Base-by-base conservation (phyloP, 2,329 filamentous ascomycete species). In the Hirsutella thompsonii region DNA sequence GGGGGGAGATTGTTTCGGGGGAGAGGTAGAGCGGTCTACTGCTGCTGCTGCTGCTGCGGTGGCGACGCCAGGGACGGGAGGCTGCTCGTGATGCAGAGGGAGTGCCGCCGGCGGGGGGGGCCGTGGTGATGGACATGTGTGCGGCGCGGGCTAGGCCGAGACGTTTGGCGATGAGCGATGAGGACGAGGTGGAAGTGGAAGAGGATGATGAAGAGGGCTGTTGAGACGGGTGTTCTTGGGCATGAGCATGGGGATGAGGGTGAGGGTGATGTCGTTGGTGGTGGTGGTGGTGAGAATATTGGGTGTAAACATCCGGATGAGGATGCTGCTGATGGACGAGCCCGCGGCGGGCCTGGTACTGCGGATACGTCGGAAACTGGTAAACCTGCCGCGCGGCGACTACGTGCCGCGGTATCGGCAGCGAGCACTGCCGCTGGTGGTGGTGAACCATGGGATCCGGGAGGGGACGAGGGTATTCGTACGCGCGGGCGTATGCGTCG, bases 121-220 rank as follows among this genome's bases (percentile, higher is more conserved):
- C 32, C 8, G 51, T 52, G 4, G 57, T 52, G n/a, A 62, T 53
- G 35, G 62, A 51, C 47, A 77, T 63, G 37, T 63, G 59, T 2
- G 66, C 66, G 0, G 70, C 72, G 42, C 64, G 66, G 39, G 69
- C 65, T 20, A 56, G 59, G 6, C 72, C 71, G 18, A 74, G 53
- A 4, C 72, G 63, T 51, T 76, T 76, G 19, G 69, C 65, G 8
- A 75, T 63, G 23, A 76, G 63, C 4, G 68, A 38, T 8, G 32
- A 63, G 35, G 44, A 51, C 3, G 46, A 47, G 47, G 19, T 23
- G 21, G 20, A 26, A 20, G 5, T 11, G 35, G 41, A 10, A 39
- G 29, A 21, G n/a, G 5, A 14, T 16, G 30, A 8, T 14, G 19
- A 32, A 28, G 29, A 28, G 19, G 33, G 41, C 2, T 35, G 42